Evolutionary conservation across 2,329 filamentous ascomycete species (phyloP), one percentile per base, ranked within the genome.

Genomic region (Rhinocladiella similis): DNA sequence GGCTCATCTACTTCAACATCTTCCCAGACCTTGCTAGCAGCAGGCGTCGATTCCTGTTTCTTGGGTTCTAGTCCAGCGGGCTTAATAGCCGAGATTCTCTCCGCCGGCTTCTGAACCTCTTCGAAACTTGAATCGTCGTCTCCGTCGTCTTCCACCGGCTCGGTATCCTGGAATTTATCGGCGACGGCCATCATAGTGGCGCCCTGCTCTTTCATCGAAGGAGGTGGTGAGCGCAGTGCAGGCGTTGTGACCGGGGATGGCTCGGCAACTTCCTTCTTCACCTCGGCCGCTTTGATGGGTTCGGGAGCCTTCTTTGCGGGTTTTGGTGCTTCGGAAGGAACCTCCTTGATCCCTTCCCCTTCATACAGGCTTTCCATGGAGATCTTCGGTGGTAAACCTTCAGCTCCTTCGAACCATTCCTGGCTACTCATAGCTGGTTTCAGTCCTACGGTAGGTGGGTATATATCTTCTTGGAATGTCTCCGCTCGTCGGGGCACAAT

Each of bases 401-500:
- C 87, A 78, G 96, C 94, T 62, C 94, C 94, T 13, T 81, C 80
- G 51, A 96, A 81, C 92, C 92, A 99, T 65, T 97, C 92, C 45
- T 82, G 76, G 39, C 89, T 83, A 54, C 85, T 88, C 69, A 96
- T 83, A 57, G 88, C 92, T 48, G 94, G 85, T 75, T 91, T 95
- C 52, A 83, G 72, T 59, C 94, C 93, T 54, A 81, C 80, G 12
- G 91, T 88, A 10, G 94, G 93, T 41, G 93, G 94, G 74, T 90
- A 99, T 68, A 99, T 97, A 70, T 99, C 94, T 59, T 91, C 90
- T 76, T 97, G 93, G 84, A 97, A 97, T 50, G 88, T 91, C 74
- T 97, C 91, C 53, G 94, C 90, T 62, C 94, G 86, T 62, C 94
- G 86, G 47, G 94, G 94, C 1, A 97, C 94, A 53, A 96, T 96